Base-by-base conservation (phyloP, 176 grass and related monocot genomes). In the Aechmea fasciata region DNA sequence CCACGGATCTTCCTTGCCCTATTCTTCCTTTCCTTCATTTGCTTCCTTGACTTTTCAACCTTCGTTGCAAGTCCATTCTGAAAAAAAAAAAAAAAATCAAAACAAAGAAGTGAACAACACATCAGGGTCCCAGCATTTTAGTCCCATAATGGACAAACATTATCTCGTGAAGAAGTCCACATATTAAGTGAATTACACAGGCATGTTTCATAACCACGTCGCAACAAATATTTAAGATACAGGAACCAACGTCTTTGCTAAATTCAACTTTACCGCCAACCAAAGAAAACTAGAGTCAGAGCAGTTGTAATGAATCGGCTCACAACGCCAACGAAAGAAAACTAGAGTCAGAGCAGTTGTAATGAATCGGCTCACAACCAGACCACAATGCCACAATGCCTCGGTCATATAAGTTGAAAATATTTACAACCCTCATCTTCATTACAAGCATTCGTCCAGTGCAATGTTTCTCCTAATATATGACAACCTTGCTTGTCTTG, bases 1-100 rank as follows among this genome's bases (percentile, higher is more conserved):
- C 91, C 91, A 11, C 91, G 91, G 19, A 96, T 76, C 64, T 96
- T 96, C 79, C 83, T 96, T 47, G 91, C 63, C 53, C 91, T 96
- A 70, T 96, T 96, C 76, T 90, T 96, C 57, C 87, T 71, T 73
- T 96, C 91, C 76, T 96, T 96, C 82, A 96, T 90, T 74, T 96
- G 91, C 67, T 96, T 96, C 26, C 92, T 90, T 25, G 92, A 96
- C 71, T 86, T 96, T 47, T 96, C 92, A 33, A 96, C 75, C 88
- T 96, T 96, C 1, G 92, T 96, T 17, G 92, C 92, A 74, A 96
- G 85, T 18, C 92, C 92, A 28, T 96, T 96, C 92, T 96, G 79
- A 13, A 0, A 12, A 79, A 54, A 63, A 55, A 66, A 33, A 53
- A 1, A 70, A 29, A 9, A 22, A 11, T 76, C 77, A 48, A 22